Conservation (phyloP, 2,329 filamentous ascomycete genomes). For the Ophiocordyceps robertsii region DNA sequence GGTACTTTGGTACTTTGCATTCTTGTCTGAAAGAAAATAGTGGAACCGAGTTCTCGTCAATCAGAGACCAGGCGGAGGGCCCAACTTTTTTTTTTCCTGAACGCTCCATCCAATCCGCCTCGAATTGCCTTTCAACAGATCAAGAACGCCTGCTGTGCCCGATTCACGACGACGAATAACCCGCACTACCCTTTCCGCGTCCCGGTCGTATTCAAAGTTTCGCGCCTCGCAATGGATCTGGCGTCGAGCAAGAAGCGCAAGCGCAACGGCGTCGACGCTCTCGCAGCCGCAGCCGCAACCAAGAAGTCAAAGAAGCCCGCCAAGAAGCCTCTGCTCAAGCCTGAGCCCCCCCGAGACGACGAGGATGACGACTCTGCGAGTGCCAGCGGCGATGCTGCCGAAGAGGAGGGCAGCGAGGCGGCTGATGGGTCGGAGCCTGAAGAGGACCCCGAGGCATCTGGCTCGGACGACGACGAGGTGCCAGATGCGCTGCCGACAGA, state of each 20-base stretch:
- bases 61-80: not conserved
- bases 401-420: conserved; percentile 9
- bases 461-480: conserved; percentile 15
- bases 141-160: not conserved
- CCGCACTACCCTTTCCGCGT: not conserved
- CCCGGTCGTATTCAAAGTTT: not conserved
- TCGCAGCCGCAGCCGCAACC: conserved; percentile 9
- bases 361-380: conserved; percentile 13
- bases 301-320: conserved; percentile 27
- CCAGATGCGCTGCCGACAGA: conserved; percentile 20
- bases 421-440: conserved; percentile 10
- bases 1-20: not conserved
- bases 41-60: not conserved
- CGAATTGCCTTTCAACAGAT: not conserved
- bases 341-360: conserved; percentile 13
- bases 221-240: conserved; percentile 15
- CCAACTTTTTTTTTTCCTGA: conserved; percentile 9
- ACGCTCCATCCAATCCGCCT: not conserved
- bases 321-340: conserved; percentile 20
- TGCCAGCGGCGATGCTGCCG: conserved; percentile 11
- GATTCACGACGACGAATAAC: not conserved
- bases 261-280: conserved; percentile 20
- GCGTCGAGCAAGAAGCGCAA: conserved; percentile 30
- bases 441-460: conserved; percentile 9
- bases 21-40: not conserved